Base-by-base conservation (phyloP, 345 rosid species). In the Citrus sp. region DNA sequence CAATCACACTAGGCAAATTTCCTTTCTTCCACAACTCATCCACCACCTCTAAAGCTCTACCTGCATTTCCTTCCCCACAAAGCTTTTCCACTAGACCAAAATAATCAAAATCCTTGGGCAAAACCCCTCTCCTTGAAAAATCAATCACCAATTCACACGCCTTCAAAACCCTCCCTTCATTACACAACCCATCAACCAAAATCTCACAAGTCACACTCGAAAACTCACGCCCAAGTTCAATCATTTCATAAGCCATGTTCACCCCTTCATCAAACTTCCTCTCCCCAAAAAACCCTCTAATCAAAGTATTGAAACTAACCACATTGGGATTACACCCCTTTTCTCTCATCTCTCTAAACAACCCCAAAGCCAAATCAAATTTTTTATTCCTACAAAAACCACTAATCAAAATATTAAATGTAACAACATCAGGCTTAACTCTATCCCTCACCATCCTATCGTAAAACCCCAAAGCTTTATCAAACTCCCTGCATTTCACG, bases 231-330 rank as follows among this genome's bases (percentile, higher is more conserved):
- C 93, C 90, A 25, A 89, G 46, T 68, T 90, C 92, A 67, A 89
- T 84, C 98, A 95, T 92, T 86, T 93, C 97, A 74, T 93, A 87
- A 5, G 91, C 98, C 95, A 95, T 87, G 72, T 78, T 84, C 8
- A 93, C 61, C 56, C 92, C 98, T 64, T 95, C 91, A 72, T 91
- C 90, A 70, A 85, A 74, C 79, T 90, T 87, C 84, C 85, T 82
- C 60, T 80, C 88, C 40, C 95, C 74, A 18, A 92, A 92, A 67
- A 93, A 85, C 68, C 97, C 97, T 61, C 68, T 83, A 32, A 95
- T 93, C 88, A 95, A 70, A 79, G 97, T 93, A 73, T 95, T 95
- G 55, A 95, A 95, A 80, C 88, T 95, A 80, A 91, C 87, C 70
- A 90, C 97, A 87, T 93, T 91, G 1, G 98, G 98, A 9, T 75